phyloP scores from a whole-genome alignment of 768 basidiomycete species.

The Thelephora ganbajun region DNA sequence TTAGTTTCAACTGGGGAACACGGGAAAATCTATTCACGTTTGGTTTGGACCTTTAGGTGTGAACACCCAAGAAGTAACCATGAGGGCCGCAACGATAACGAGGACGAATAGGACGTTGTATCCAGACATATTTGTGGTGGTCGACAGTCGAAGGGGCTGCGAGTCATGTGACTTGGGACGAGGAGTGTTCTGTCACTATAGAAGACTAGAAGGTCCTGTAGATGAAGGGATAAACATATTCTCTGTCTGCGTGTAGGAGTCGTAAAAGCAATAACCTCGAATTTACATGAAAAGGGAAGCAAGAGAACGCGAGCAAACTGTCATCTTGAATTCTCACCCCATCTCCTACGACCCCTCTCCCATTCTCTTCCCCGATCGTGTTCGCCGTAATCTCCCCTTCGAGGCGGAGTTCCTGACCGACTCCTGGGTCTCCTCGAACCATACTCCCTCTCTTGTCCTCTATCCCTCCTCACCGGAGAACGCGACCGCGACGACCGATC shows the following conservation, averaged over 20 bases:
- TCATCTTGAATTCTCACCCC: background rate
- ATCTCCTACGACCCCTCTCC: background rate
- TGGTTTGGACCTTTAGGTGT: slow-evolving; percentile 83
- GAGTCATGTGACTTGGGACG: background rate
- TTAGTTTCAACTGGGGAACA: background rate
- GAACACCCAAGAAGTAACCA: slow-evolving; percentile 48
- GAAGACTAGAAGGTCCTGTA: background rate
- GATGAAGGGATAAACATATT: too few relatives aligned
- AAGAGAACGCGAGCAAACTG: too few relatives aligned
- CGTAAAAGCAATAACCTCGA: too few relatives aligned
- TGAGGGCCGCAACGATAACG: slow-evolving; percentile 49
- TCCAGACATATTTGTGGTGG: slow-evolving; percentile 37
- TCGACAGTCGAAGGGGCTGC: background rate
- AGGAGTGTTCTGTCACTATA: background rate
- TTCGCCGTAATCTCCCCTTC: background rate
- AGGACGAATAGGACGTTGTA: slow-evolving; percentile 59
- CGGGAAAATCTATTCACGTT: slow-evolving; percentile 42
- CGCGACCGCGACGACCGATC: background rate
- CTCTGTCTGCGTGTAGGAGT: too few relatives aligned
- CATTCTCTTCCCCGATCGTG: background rate
- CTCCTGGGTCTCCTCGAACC: background rate
- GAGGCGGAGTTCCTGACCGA: background rate
- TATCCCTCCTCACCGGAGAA: background rate
- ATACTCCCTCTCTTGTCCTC: background rate
- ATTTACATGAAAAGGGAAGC: too few relatives aligned